Conservation (phyloP, 1,284 basidiomycete species). For the Ceratobasidium sp. region DNA sequence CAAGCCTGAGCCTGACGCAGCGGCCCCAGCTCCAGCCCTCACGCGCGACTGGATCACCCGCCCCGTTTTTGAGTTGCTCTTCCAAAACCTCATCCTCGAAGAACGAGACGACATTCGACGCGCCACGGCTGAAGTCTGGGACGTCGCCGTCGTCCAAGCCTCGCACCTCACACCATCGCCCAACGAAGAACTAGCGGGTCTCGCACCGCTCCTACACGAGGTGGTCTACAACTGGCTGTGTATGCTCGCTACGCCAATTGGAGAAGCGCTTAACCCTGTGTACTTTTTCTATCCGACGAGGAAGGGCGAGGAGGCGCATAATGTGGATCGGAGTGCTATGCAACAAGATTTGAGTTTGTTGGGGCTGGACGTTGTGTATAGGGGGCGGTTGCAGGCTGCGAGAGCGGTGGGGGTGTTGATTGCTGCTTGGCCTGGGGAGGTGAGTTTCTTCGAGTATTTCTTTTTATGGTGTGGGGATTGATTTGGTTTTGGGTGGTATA, state of each 20-base stretch:
- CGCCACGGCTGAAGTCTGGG: conserved; percentile 85
- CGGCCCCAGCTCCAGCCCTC: conserved; percentile 72
- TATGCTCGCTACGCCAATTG: conserved; percentile 92
- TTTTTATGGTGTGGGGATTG: too few species aligned
- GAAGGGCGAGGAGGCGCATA: conserved; percentile 77
- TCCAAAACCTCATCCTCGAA: conserved; percentile 96
- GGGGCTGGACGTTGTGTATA: conserved; percentile 81
- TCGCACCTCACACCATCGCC: conserved; percentile 5
- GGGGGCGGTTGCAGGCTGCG: conserved; percentile 86
- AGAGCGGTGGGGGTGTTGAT: conserved; percentile 84
- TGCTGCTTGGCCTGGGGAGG: conserved; percentile 73
- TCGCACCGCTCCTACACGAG: conserved; percentile 53
- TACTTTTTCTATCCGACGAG: conserved; percentile 76
- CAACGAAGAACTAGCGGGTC: conserved; percentile 50
- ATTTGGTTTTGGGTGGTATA: background rate
- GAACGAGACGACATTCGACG: conserved; percentile 88
- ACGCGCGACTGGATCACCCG: conserved; percentile 86
- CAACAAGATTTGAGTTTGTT: conserved; percentile 91
- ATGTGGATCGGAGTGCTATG: conserved; percentile 97
- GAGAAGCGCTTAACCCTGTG: conserved; percentile 79
- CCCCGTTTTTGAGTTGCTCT: conserved; percentile 85
- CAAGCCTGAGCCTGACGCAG: background rate
- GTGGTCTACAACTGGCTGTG: conserved; percentile 75
- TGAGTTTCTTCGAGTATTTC: conserved; percentile 56
- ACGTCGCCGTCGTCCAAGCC: conserved; percentile 73